These are phyloP conservation scores for Ehretia macrophylla DNA, from an alignment of 257 asterid genomes.

Conservation along the genomic window DNA sequence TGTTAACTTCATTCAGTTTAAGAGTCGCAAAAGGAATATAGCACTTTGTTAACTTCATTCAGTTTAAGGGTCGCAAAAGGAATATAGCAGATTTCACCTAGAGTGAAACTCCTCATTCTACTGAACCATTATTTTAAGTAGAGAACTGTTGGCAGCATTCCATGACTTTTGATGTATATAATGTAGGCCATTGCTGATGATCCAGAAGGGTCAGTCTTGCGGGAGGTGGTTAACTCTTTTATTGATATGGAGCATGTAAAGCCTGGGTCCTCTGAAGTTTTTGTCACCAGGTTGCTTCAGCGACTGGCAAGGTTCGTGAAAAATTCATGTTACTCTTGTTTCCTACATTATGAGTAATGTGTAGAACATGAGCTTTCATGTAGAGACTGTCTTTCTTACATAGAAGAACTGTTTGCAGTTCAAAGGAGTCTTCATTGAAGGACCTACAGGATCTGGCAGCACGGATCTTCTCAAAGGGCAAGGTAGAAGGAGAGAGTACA, in stretches of 20 bases:
- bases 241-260: slow-evolving; percentile 75
- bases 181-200: slow-evolving; percentile 62
- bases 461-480: slow-evolving; percentile 53
- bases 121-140: background rate
- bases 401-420: slow-evolving; percentile 41
- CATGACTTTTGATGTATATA: slow-evolving; percentile 1
- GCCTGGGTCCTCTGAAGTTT: slow-evolving; percentile 75
- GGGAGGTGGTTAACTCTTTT: slow-evolving; percentile 54
- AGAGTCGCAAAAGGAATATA: background rate
- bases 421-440: slow-evolving; percentile 75
- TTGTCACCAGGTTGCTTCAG: slow-evolving; percentile 77
- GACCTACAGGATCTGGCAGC: slow-evolving; percentile 81
- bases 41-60: too few species aligned
- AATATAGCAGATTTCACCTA: background rate
- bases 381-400: background rate
- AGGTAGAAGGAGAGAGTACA: slow-evolving; percentile 46
- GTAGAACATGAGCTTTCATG: background rate
- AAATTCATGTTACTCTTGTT: slow-evolving; percentile 6
- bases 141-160: background rate
- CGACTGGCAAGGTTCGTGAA: slow-evolving; percentile 65
- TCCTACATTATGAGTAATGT: too few species aligned
- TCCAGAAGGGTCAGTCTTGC: slow-evolving; percentile 50
- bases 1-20: background rate
- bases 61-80: background rate
- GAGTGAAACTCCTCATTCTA: too few species aligned